phyloP scores from a whole-genome alignment of 495 filamentous ascomycete species.

The Daldinia decipiens region DNA sequence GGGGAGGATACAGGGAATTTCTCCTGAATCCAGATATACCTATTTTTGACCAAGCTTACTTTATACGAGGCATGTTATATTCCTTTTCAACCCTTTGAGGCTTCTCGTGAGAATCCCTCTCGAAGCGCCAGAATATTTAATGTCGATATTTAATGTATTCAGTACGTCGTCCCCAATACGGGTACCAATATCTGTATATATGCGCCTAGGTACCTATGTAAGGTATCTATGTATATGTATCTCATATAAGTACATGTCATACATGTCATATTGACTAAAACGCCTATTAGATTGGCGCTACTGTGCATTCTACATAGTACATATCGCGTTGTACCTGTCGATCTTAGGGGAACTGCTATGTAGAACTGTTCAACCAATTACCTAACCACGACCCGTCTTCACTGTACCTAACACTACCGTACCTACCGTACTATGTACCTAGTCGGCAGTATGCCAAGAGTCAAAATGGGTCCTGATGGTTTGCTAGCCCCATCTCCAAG shows the following conservation, averaged over 20 bases:
- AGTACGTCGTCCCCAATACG: too few relatives aligned
- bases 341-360: slow-evolving; percentile 19
- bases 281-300: neutral
- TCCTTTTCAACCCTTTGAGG: too few relatives aligned
- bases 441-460: slow-evolving; percentile 6
- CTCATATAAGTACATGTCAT: neutral
- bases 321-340: slow-evolving; percentile 27
- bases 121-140: too few relatives aligned
- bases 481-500: slow-evolving; percentile 14
- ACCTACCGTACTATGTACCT: too few relatives aligned
- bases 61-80: too few relatives aligned
- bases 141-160: too few relatives aligned
- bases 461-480: slow-evolving; percentile 9
- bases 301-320: neutral
- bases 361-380: neutral
- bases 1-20: neutral
- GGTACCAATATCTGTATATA: too few relatives aligned
- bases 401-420: neutral
- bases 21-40: neutral
- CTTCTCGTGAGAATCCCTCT: too few relatives aligned
- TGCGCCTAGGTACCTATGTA: too few relatives aligned
- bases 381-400: neutral
- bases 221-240: too few relatives aligned
- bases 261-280: neutral
- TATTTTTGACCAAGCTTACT: too few relatives aligned